A percentile compares a stretch with the other conserved stretches of the same genome.
These are phyloP conservation scores for Mayamaea pseudoterrestris DNA, from an alignment of 108 stramenopile genomes.

Conservation along the genomic window DNA sequence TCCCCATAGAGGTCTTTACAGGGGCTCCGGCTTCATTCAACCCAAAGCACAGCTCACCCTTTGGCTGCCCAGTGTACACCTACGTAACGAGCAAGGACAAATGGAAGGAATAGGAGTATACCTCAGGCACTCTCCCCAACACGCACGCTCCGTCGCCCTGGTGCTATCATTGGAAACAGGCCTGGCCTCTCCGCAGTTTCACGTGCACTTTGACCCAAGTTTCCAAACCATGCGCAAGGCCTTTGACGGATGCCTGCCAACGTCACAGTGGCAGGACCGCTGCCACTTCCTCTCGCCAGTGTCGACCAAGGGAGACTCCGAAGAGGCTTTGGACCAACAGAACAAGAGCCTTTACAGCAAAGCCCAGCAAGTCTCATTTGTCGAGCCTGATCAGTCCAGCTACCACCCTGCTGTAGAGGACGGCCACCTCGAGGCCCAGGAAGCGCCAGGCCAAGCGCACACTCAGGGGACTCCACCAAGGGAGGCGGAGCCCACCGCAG, in stretches of 20 bases:
- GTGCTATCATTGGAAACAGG: conserved; percentile 16
- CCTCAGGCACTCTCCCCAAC: conserved; percentile 13
- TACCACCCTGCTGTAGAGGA: too few species aligned
- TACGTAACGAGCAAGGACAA: conserved; percentile 10
- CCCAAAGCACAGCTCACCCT: conserved; percentile 10
- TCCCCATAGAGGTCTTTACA: conserved; percentile 8
- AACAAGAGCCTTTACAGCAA: neutral
- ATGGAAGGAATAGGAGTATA: conserved; percentile 19
- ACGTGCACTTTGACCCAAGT: conserved; percentile 10
- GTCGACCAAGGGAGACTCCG: neutral
- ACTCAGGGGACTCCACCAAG: too few species aligned
- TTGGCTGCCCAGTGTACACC: conserved; percentile 19
- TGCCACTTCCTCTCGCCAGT: neutral
- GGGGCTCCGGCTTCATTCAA: conserved; percentile 5
- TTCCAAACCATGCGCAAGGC: conserved; percentile 4
- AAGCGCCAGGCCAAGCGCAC: too few species aligned
- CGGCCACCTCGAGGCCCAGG: too few species aligned
- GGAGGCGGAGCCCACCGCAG: too few species aligned
- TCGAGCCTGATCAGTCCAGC: too few species aligned
- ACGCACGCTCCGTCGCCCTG: conserved; percentile 7
- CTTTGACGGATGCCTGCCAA: neutral
- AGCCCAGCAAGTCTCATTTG: too few species aligned
- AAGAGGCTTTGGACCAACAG: neutral
- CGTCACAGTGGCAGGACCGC: conserved; percentile 8
- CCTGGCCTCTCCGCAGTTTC: conserved; percentile 21